Base-by-base conservation (phyloP, 257 asterid genomes). In the Solanum tarapatanum region DNA sequence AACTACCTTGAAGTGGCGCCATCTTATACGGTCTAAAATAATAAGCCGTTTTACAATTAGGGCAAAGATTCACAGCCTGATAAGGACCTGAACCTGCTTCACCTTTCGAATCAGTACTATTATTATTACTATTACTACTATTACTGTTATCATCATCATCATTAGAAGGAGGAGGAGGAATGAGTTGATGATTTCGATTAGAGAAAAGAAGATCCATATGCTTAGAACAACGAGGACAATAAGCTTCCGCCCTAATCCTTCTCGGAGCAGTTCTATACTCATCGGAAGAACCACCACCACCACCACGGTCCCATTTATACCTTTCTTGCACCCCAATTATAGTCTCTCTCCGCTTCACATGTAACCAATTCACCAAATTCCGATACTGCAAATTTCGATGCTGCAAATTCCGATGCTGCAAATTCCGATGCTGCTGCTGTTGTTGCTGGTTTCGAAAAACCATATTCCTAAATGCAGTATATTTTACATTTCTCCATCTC, bases 141-240 rank as follows among this genome's bases (percentile, higher is more conserved):
- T 26, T 30, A 30, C 32, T 21, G 60, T 72, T 76, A 87, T 85
- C 73, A 86, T 85, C 60, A 39, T 26, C 82, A 9, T 17, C 14
- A 30, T n/a, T 7, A 37, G 62, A 3, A 17, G 66, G 66, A 55
- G 66, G 66, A 55, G 98, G 95, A 51, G 97, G 97, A 86, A 93
- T 91, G 37, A 96, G 92, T 84, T 91, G 90, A 87, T 91, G 91
- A 3, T 95, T 91, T 35, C 95, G 94, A 85, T 92, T 93, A 51
- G 95, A 90, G 89, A 96, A 95, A 26, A 95, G 89, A 86, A 96
- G 95, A 91, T 95, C 98, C 98, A 96, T 95, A 89, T 93, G 98
- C 91, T 93, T 95, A 77, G 97, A 93, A 89, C 99, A 96, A 82
- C 98, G 96, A 84, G 99, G 99, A 92, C 99, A 96, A 85, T 96